These are phyloP conservation scores for Zea luxurians DNA, from an alignment of 176 grass and related monocot genomes.

Conservation along the genomic window DNA sequence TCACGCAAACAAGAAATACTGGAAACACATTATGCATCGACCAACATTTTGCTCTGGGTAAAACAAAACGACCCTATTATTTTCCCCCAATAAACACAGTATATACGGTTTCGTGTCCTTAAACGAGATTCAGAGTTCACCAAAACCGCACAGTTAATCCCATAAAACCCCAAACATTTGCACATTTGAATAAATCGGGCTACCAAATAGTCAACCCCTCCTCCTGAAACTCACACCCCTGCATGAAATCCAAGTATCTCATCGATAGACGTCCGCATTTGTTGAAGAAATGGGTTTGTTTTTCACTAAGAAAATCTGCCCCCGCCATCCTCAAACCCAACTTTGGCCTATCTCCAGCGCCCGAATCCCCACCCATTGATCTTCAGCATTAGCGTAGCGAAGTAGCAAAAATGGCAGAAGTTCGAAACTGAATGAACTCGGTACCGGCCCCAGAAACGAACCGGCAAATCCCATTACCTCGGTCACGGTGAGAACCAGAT, in stretches of 20 bases:
- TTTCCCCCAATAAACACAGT: background rate
- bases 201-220: background rate
- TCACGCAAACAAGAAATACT: background rate
- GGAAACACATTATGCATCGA: background rate
- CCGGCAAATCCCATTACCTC: constrained; percentile 33
- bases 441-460: background rate
- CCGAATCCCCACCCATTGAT: constrained; percentile 31
- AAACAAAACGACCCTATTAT: background rate
- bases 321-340: background rate
- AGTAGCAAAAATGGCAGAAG: background rate
- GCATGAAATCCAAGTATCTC: constrained; percentile 16
- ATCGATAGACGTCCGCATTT: background rate
- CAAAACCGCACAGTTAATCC: background rate
- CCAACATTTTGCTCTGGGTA: background rate
- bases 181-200: constrained; percentile 1
- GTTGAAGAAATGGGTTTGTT: background rate
- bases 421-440: background rate
- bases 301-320: background rate
- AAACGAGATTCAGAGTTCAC: background rate
- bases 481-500: constrained; percentile 13
- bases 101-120: background rate
- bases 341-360: background rate
- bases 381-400: background rate
- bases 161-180: constrained; percentile 15
- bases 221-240: background rate